Conservation (phyloP, 176 grass and related monocot species). For the Musa schizocarpa region DNA sequence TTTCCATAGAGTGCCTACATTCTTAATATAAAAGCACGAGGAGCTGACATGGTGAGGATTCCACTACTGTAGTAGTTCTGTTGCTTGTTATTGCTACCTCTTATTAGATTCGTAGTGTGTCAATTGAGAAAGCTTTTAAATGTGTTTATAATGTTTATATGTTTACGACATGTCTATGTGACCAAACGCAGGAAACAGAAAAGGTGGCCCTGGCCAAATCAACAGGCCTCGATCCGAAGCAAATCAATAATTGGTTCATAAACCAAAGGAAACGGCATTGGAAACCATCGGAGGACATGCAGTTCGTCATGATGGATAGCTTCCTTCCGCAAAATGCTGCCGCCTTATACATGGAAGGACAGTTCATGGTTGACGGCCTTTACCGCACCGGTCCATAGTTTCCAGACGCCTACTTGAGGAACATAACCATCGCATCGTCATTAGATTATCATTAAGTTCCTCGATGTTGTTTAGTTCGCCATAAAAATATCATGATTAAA, state of each 20-base stretch:
- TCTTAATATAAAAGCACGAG: too few species aligned
- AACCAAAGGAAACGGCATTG: slow-evolving; percentile 78
- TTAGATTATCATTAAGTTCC: too few species aligned
- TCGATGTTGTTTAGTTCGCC: too few species aligned
- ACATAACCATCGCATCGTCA: too few species aligned
- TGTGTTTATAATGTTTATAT: neutral
- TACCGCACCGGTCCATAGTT: slow-evolving; percentile 45
- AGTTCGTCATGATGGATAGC: slow-evolving; percentile 56
- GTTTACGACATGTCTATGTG: neutral
- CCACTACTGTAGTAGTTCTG: too few species aligned
- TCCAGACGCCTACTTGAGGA: too few species aligned
- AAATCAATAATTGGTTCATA: slow-evolving; percentile 87
- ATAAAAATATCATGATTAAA: too few species aligned
- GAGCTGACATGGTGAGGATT: too few species aligned
- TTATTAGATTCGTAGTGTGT: too few species aligned
- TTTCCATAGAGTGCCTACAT: too few species aligned
- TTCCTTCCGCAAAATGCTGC: slow-evolving; percentile 45
- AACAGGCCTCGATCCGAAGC: slow-evolving; percentile 66
- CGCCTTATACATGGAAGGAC: slow-evolving; percentile 38
- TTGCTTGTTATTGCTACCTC: too few species aligned
- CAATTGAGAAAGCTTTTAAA: too few species aligned
- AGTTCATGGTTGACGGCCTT: slow-evolving; percentile 49
- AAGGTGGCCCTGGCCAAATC: slow-evolving; percentile 50
- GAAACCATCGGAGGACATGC: slow-evolving; percentile 64
- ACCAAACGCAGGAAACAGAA: slow-evolving; percentile 35